Base-by-base conservation (phyloP, 2,329 filamentous ascomycete genomes). In the Sphaerostilbella broomeana region DNA sequence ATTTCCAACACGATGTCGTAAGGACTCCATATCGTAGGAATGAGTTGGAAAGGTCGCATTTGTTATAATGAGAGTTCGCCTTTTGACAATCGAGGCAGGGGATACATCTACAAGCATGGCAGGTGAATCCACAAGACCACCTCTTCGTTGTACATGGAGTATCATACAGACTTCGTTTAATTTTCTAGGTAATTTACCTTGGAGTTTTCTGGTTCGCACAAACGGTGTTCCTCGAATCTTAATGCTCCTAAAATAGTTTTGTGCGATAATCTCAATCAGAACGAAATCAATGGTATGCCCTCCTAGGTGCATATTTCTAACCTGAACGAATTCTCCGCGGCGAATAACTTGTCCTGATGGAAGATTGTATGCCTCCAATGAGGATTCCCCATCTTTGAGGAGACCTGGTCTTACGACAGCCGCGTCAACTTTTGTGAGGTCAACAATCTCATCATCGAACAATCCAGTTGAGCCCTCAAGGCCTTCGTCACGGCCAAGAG, bases 1-100 rank as follows among this genome's bases (percentile, higher is more conserved):
- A 6, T 41, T 34, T 2, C 12, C 18, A 15, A 42, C 47, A 10
- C 50, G 50, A 0, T 33, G 35, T 24, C 52, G 62, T 0, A 52
- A 35, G 0, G 35, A 19, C 0, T 32, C 16, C 0, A 56, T 38
- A 10, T n/a, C 24, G 6, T 58, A 60, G 1, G 58, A 52, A 33
- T 62, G 60, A 0, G 53, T 40, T 0, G 72, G 70, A 29, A 68
- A 77, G 0, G 56, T 48, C 0, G 65, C 54, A 42, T 85, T 86
- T 0, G 80, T 85, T 2, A 70, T 57, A 1, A 65, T 51, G 0
- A 84, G 56, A 0, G 52, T 53, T 1, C 75, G 59, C 6, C 65
- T 56, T 2, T 56, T 45, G 2, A 62, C 49, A 0, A 80, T 60
- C 0, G 61, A 43, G 0, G 47, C 35, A 0, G 70, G 40, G 0